Evolutionary conservation across 2,329 filamentous ascomycete genomes (phyloP).

Genomic region (Cryphonectria radicalis): DNA sequence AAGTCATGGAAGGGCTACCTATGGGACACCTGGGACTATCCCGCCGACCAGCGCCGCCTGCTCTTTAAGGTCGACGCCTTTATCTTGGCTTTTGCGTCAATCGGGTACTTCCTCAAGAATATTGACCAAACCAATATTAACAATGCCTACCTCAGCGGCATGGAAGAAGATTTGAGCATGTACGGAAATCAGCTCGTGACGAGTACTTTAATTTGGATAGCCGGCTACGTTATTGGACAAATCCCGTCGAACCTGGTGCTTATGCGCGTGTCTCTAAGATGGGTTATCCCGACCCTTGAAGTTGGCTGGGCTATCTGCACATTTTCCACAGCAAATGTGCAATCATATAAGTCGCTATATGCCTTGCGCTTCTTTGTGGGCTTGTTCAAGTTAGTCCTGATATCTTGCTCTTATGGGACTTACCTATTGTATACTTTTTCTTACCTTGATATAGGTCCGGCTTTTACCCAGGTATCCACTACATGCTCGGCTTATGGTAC

Average conservation of each 20-base stretch:
- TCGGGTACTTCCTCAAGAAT: constrained; percentile 36
- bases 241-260: constrained; percentile 23
- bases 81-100: constrained; percentile 34
- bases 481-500: constrained; percentile 29
- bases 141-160: constrained; percentile 31
- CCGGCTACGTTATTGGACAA: constrained; percentile 29
- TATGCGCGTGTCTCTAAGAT: no score
- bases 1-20: no score
- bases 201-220: constrained; percentile 31
- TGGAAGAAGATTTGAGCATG: constrained; percentile 32
- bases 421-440: no score
- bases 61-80: constrained; percentile 31
- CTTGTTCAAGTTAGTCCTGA: no score
- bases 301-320: no score
- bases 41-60: constrained; percentile 28
- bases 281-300: no score
- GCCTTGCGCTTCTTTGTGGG: constrained; percentile 28
- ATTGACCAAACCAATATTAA: constrained; percentile 30
- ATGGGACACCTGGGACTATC: constrained; percentile 28
- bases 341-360: constrained; percentile 10
- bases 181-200: constrained; percentile 31
- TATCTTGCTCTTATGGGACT: no score
- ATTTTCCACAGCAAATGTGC: constrained; percentile 12
- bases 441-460: constrained; percentile 18
- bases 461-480: constrained; percentile 29